A percentile compares a stretch with the other conserved stretches of the same genome.
These are phyloP conservation scores for Lodderomyces orthopsilosis DNA, from an alignment of 1,139 yeast genomes.

Conservation along the genomic window DNA sequence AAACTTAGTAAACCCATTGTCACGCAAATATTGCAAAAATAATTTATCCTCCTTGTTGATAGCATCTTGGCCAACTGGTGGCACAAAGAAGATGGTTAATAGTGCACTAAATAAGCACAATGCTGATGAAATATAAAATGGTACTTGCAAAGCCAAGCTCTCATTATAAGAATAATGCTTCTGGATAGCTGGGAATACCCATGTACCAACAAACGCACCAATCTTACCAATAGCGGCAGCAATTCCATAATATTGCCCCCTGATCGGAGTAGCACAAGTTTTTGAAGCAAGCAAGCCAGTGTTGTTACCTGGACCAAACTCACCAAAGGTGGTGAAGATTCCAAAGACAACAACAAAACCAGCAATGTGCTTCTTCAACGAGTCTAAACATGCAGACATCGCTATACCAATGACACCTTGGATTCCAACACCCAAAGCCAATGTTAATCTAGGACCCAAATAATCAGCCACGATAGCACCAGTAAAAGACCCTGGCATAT, in stretches of 20 bases:
- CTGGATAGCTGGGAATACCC: conserved; percentile 76
- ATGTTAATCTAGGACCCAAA: conserved; percentile 81
- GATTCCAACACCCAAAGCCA: conserved; percentile 61
- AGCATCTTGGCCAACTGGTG: conserved; percentile 80
- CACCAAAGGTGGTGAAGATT: conserved; percentile 81
- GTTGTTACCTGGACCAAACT: conserved; percentile 93
- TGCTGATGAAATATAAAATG: conserved; percentile 79
- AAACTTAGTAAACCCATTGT: conserved; percentile 55
- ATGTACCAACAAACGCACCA: conserved; percentile 91
- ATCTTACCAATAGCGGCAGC: conserved; percentile 90
- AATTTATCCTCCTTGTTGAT: conserved; percentile 71
- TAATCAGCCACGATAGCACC: conserved; percentile 86
- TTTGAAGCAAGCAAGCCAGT: conserved; percentile 86
- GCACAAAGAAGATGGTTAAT: conserved; percentile 68
- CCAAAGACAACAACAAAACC: conserved; percentile 86
- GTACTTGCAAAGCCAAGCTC: conserved; percentile 61
- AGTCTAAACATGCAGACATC: conserved; percentile 70
- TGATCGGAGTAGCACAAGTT: conserved; percentile 79
- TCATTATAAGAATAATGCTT: conserved; percentile 30
- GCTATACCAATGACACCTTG: conserved; percentile 84
- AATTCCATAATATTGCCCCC: conserved; percentile 88
- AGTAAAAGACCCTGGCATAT: conserved; percentile 82
- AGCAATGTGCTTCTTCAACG: conserved; percentile 59
- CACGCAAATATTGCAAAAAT: conserved; percentile 61
- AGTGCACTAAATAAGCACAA: conserved; percentile 71